Percentiles rank a stretch among this genome's conserved stretches.
phyloP scores from a whole-genome alignment of 75 land plant genomes.

The Cunninghamia lanceolata region DNA sequence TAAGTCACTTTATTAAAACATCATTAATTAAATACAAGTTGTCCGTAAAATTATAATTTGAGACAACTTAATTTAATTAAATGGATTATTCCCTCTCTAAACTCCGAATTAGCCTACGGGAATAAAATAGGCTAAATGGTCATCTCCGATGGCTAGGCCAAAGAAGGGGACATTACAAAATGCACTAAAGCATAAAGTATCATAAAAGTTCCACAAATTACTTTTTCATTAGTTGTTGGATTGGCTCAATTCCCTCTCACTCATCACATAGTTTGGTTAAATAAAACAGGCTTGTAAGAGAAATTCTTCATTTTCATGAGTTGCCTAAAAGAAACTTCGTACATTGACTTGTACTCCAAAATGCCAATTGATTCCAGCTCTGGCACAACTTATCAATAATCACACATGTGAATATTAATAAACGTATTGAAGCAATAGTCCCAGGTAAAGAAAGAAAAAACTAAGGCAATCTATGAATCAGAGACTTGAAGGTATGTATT shows the following conservation, averaged over 20 bases:
- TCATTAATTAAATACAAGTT: too few relatives aligned
- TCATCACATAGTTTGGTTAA: not conserved
- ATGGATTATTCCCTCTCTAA: too few relatives aligned
- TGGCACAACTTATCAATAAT: not conserved
- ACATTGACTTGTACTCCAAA: not conserved
- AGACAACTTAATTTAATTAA: too few relatives aligned
- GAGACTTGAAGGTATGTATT: too few relatives aligned
- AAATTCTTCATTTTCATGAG: not conserved
- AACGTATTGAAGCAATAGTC: not conserved
- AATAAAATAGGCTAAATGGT: too few relatives aligned
- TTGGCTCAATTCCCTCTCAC: not conserved
- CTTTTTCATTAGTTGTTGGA: not conserved
- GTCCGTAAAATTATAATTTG: too few relatives aligned
- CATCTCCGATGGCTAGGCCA: too few relatives aligned
- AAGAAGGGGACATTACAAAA: too few relatives aligned
- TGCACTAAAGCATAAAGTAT: too few relatives aligned
- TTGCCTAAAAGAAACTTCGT: not conserved
- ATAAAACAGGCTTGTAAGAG: not conserved
- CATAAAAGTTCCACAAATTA: not conserved
- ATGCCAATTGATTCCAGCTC: not conserved
- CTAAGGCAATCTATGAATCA: not conserved
- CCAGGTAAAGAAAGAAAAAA: not conserved
- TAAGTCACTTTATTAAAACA: too few relatives aligned
- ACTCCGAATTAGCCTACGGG: too few relatives aligned
- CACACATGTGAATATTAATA: not conserved